Evolutionary conservation across 2,329 filamentous ascomycete genomes (phyloP).

Genomic region (Metarhizium robertsii): DNA sequence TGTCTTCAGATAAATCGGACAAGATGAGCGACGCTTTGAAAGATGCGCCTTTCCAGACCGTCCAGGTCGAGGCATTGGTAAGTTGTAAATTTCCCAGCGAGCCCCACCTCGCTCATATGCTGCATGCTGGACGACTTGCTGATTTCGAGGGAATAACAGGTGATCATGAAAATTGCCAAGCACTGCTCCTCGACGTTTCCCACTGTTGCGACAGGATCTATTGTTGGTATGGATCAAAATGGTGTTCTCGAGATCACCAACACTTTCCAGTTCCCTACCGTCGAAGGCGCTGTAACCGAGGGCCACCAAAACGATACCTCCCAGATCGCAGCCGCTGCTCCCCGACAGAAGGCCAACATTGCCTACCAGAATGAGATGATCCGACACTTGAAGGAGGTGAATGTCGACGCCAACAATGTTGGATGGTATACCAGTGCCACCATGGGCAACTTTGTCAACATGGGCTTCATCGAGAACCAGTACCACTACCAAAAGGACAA

Average conservation of each 20-base stretch:
- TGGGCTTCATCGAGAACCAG: conserved; percentile 95
- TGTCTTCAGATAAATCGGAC: conserved; percentile 10
- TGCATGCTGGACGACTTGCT: conserved; percentile 15
- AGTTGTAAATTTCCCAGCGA: conserved; percentile 23
- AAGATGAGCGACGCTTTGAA: conserved; percentile 52
- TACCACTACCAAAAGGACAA: conserved; percentile 96
- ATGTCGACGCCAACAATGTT: conserved; percentile 94
- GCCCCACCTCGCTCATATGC: conserved; percentile 25
- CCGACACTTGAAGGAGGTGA: conserved; percentile 90
- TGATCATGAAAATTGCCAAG: conserved; percentile 97
- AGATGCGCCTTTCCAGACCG: conserved; percentile 69
- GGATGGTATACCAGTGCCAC: conserved; percentile 98
- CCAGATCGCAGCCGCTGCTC: conserved; percentile 74
- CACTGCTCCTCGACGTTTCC: conserved; percentile 85
- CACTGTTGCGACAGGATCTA: conserved; percentile 76
- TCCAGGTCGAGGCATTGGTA: conserved; percentile 93
- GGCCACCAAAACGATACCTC: conserved; percentile 68
- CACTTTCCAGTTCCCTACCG: conserved; percentile 83
- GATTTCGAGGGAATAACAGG: conserved; percentile 37
- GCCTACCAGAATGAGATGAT: conserved; percentile 96
- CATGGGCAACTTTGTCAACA: conserved; percentile 97
- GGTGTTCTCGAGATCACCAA: conserved; percentile 85
- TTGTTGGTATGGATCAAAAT: conserved; percentile 87
- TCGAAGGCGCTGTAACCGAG: conserved; percentile 61
- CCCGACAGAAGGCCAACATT: conserved; percentile 82